Evolutionary conservation across 371 early-diverging fungal genomes (phyloP).

Genomic region (Mortierella sp.): DNA sequence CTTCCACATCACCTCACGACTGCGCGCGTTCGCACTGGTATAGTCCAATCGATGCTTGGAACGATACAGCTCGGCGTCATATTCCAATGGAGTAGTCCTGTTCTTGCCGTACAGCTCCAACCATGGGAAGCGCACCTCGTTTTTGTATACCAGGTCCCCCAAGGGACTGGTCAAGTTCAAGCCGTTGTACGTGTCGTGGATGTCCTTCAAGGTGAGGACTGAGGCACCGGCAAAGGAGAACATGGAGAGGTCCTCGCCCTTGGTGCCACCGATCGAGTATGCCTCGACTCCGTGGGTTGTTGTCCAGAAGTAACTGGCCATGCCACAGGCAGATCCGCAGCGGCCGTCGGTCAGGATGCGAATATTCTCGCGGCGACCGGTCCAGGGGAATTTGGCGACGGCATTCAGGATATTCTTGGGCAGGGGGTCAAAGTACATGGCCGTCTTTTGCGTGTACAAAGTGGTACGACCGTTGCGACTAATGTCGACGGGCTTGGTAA

Average conservation of each 20-base stretch:
- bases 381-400: conserved; percentile 28
- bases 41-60: conserved; percentile 24
- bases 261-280: conserved; percentile 27
- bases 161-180: conserved; percentile 15
- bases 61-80: conserved; percentile 12
- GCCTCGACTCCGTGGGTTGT: conserved; percentile 17
- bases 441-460: conserved; percentile 13
- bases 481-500: neutral
- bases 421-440: neutral
- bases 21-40: conserved; percentile 19
- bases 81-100: conserved; percentile 30
- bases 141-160: conserved; percentile 22
- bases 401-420: neutral
- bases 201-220: neutral
- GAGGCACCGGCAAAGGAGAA: conserved; percentile 42
- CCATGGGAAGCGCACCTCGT: conserved; percentile 12
- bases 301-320: conserved; percentile 16
- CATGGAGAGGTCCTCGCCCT: conserved; percentile 19
- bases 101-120: conserved; percentile 23
- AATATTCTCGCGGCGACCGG: conserved; percentile 22
- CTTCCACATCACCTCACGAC: conserved; percentile 37
- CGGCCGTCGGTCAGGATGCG: conserved; percentile 41
- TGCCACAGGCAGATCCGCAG: conserved; percentile 44
- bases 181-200: conserved; percentile 1
- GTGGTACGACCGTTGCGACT: conserved; percentile 16